Evolutionary conservation across 2,329 filamentous ascomycete genomes (phyloP), one percentile per base, ranked within the genome.

Genomic region (Penicillium sp.): DNA sequence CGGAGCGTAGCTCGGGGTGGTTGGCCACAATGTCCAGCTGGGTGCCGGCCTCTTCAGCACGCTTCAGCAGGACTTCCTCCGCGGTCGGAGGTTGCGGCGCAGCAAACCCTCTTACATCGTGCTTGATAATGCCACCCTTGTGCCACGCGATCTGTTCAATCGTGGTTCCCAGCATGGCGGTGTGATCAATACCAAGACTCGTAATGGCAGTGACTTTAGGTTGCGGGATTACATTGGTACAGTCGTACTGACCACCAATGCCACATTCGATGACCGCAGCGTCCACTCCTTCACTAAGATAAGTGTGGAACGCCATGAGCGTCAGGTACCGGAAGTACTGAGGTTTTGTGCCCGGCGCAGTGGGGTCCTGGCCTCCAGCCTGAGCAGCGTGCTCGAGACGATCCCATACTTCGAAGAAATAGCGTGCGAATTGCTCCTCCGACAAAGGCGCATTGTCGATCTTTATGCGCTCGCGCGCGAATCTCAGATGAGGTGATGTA

Each of bases 321-420:
- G 93, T 97, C 67, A 99, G 72, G 68, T 90, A 97, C 27, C 93
- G 88, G 72, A 97, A 97, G 73, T 95, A 97, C 48, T 92, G 89
- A 0, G 94, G 94, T 71, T 95, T 96, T 1, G 84, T 83, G 1
- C 72, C 75, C 0, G 77, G 75, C 16, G 74, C 74, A n/a, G 74
- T 71, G 1, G 86, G 79, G 46, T 81, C 74, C 43, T 74, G 63
- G 0, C 84, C 83, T 13, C 79, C 79, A 0, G 78, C 73, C 13
- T 79, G 78, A 1, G 78, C 81, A 8, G 80, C 77, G 34, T 78
- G 74, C 51, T 84, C 83, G 3, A 88, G 69, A 4, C 78, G 78
- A 61, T 92, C 89, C 91, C 91, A 96, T 31, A 92, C 77, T 65
- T 93, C 87, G 70, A 91, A 95, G 72, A 96, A 92, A 69, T 91